Percentiles rank a stretch among this genome's conserved stretches.
phyloP scores from a whole-genome alignment of 805 yeast species.

The Lipomyces starkeyi region DNA sequence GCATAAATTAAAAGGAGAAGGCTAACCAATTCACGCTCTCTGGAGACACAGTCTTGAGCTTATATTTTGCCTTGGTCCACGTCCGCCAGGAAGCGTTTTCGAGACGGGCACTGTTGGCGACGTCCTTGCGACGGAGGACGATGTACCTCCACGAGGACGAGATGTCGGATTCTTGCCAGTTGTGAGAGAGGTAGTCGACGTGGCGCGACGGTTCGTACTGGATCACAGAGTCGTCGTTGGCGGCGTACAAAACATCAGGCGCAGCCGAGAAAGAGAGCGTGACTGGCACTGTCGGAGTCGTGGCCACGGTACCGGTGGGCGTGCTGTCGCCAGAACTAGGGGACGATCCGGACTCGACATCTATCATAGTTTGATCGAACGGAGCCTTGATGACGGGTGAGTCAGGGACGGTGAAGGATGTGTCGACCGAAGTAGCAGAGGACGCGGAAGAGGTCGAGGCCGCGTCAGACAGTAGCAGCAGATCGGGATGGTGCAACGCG shows the following conservation, averaged over 20 bases:
- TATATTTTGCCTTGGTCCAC: conserved; percentile 82
- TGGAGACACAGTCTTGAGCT: conserved; percentile 80
- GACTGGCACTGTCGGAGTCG: conserved; percentile 6
- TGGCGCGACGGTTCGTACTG: conserved; percentile 82
- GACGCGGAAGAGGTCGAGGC: conserved; percentile 14
- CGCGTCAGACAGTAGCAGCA: conserved; percentile 11
- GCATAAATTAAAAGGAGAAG: not conserved
- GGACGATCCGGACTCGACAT: not conserved
- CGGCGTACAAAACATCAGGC: conserved; percentile 31
- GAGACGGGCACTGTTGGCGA: conserved; percentile 78
- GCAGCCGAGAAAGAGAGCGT: conserved; percentile 21
- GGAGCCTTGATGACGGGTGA: not conserved
- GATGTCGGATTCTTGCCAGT: conserved; percentile 94
- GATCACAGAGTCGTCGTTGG: conserved; percentile 75
- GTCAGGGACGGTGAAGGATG: conserved; percentile 2
- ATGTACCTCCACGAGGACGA: conserved; percentile 96
- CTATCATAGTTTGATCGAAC: not conserved
- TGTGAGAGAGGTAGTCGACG: conserved; percentile 92
- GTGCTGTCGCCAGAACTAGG: conserved; percentile 5
- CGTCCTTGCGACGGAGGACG: conserved; percentile 78
- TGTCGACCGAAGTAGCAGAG: not conserved
- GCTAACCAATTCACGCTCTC: conserved; percentile 83
- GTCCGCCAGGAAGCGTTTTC: conserved; percentile 94
- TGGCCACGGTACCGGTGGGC: not conserved
- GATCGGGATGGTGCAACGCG: not conserved